Evolutionary conservation across 441 rosid species (phyloP).

Genomic region (Brassica balearica): DNA sequence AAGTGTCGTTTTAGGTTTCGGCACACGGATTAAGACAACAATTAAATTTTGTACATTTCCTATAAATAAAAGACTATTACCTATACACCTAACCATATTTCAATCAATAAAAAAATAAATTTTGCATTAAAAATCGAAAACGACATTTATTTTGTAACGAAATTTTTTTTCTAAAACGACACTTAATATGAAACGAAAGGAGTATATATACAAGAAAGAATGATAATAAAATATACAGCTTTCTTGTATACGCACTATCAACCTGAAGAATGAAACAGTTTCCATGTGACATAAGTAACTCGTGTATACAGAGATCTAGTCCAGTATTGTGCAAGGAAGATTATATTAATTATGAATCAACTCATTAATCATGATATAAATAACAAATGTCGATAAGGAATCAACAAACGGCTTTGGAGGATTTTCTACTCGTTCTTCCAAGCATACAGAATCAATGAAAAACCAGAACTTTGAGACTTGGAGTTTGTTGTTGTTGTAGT

Average conservation of each 20-base stretch:
- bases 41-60: too few species aligned
- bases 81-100: too few species aligned
- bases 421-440: constrained; percentile 74
- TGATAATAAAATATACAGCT: not conserved
- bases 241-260: not conserved
- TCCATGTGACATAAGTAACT: constrained; percentile 4
- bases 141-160: too few species aligned
- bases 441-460: constrained; percentile 77
- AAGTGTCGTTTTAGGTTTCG: too few species aligned
- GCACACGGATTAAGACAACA: too few species aligned
- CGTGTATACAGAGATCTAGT: not conserved
- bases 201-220: too few species aligned
- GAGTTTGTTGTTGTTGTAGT: constrained; percentile 46
- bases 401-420: constrained; percentile 28
- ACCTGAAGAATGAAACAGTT: not conserved
- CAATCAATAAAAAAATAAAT: too few species aligned
- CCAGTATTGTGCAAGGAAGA: constrained; percentile 5
- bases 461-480: constrained; percentile 65
- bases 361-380: constrained; percentile 34
- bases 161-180: too few species aligned
- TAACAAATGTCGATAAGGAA: constrained; percentile 37
- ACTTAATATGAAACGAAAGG: too few species aligned
- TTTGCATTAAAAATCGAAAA: too few species aligned
- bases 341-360: constrained; percentile 6
- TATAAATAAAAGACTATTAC: too few species aligned